Percentiles rank a stretch among this genome's conserved stretches.
These are phyloP conservation scores for Fusarium sp. DNA, from an alignment of 2,329 filamentous ascomycete genomes.

Conservation along the genomic window DNA sequence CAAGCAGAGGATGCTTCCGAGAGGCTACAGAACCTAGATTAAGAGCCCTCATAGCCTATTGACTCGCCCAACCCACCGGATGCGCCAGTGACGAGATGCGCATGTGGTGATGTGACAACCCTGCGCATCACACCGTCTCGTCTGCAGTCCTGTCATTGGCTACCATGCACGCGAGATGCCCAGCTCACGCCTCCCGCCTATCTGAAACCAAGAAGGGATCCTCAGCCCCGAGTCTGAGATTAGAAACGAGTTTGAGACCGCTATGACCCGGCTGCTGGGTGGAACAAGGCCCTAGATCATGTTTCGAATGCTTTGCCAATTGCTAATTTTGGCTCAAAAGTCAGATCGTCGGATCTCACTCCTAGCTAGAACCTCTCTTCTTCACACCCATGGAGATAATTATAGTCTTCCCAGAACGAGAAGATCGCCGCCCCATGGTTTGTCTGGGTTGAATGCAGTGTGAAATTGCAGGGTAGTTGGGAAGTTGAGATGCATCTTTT, in stretches of 20 bases:
- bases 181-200: constrained; percentile 33
- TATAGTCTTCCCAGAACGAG: constrained; percentile 19
- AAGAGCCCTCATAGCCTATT: constrained; percentile 15
- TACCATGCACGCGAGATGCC: constrained; percentile 23
- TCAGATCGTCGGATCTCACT: background rate
- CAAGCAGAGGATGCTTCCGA: constrained; percentile 2
- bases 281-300: constrained; percentile 28
- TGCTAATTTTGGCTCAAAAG: constrained; percentile 40
- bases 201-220: constrained; percentile 39
- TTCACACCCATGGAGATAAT: constrained; percentile 18
- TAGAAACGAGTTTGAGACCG: constrained; percentile 42
- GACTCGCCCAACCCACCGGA: constrained; percentile 33
- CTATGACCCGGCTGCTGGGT: constrained; percentile 37
- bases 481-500: background rate
- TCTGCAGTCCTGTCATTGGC: constrained; percentile 29
- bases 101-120: constrained; percentile 44
- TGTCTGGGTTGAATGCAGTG: constrained; percentile 1
- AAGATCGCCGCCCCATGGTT: background rate
- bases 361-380: background rate
- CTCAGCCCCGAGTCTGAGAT: constrained; percentile 36
- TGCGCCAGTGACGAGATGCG: constrained; percentile 43
- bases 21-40: constrained; percentile 8
- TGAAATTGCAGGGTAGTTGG: constrained; percentile 15
- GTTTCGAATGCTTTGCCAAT: constrained; percentile 32
- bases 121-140: constrained; percentile 44